Evolutionary conservation across 1,139 yeast genomes (phyloP).

Genomic region (Suhomyces bribrorum): DNA sequence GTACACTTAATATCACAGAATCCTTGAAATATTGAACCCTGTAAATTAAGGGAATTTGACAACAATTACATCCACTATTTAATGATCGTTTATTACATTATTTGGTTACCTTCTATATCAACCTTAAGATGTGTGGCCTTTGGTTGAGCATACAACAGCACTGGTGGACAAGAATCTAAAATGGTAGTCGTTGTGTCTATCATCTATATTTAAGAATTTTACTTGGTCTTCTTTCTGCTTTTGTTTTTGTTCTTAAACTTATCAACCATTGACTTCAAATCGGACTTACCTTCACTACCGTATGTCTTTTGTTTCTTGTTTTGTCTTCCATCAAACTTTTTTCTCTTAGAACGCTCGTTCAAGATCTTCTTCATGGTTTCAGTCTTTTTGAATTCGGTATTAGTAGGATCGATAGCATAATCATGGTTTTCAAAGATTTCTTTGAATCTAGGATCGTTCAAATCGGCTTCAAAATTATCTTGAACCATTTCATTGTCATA

Average conservation of each 20-base stretch:
- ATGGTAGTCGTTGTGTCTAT: not conserved
- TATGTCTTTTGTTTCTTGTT: slow-evolving; percentile 19
- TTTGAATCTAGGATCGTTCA: slow-evolving; percentile 81
- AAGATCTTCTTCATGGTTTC: slow-evolving; percentile 81
- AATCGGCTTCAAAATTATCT: slow-evolving; percentile 68
- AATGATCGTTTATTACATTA: not conserved
- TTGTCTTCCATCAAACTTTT: slow-evolving; percentile 15
- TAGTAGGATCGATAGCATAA: slow-evolving; percentile 89
- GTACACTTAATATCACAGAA: not conserved
- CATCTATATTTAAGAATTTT: slow-evolving; percentile 1
- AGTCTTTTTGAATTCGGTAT: slow-evolving; percentile 85
- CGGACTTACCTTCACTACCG: slow-evolving; percentile 8
- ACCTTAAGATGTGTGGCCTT: too few relatives aligned
- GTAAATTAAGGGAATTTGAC: too few relatives aligned
- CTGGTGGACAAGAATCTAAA: too few relatives aligned
- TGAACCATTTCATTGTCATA: slow-evolving; percentile 44
- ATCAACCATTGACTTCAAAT: slow-evolving; percentile 26
- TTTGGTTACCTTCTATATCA: not conserved
- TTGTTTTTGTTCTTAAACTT: slow-evolving; percentile 22
- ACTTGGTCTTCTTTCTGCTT: not conserved
- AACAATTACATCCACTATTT: too few relatives aligned
- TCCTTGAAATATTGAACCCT: too few relatives aligned
- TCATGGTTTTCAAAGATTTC: slow-evolving; percentile 88
- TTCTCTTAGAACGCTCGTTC: slow-evolving; percentile 69
- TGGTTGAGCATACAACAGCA: too few relatives aligned